Evolutionary conservation across 306 rosid species (phyloP), one percentile per base, ranked within the genome.

Genomic region (Arachis stenosperma): DNA sequence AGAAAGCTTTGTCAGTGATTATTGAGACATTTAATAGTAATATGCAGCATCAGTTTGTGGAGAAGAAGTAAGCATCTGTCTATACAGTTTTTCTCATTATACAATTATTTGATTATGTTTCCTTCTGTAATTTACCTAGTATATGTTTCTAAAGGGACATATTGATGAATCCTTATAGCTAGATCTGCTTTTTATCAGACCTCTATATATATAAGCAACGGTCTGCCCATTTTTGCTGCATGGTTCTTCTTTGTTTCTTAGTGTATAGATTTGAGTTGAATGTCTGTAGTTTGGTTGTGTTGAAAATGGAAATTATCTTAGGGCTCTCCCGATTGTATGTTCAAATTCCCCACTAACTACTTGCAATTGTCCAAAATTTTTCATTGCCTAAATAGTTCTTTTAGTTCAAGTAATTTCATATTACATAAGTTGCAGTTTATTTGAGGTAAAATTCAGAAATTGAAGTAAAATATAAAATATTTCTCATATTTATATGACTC

Each of bases 11-110:
- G 79, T 58, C 79, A n/a, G 6, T 72, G 46, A 87, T 88, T 48
- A 44, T 82, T 37, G 97, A 79, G 37, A 77, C 89, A 48, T 84
- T 91, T 69, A 85, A 65, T 75, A 76, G 75, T 86, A 79, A 63
- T 65, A 2, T 91, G 85, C 97, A 87, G 76, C 84, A 87, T 79
- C 81, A 81, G 67, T 88, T 88, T 50, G 84, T 88, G 65, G 92
- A 91, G 73, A 91, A 87, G 81, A 91, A 88, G 97, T 88, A 82
- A 80, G 97, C 9, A 22, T 36, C 11, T 77, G 12, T 29, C 11
- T 77, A 44, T 59, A 41, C 7, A 8, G 42, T 65, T 42, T 14
- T 15, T 9, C 17, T 15, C 8, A 6, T 7, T 53, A 46, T 48
- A 9, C 29, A 46, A 4, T 43, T 11, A 37, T 64, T 43, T 43